Base-by-base conservation (phyloP, 305 asterid species). In the Solanum hybrid region DNA sequence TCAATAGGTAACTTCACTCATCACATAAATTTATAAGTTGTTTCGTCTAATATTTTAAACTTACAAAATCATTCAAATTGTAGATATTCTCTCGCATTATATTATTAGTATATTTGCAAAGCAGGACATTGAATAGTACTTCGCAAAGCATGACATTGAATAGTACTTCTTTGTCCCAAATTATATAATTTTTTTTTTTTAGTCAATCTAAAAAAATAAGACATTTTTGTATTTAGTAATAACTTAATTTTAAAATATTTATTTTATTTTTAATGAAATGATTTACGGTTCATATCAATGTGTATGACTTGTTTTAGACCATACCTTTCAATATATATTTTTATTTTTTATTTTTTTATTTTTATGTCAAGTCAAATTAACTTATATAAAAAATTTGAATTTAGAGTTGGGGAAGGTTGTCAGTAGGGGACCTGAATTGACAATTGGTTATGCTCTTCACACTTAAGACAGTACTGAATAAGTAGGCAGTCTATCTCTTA, bases 351-450 rank as follows among this genome's bases (percentile, higher is more conserved):
- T 51, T 6, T 6, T 4, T 51, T 5, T 15, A 13, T 6, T 51
- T 51, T 15, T 15, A 2, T 15, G 4, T 51, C 2, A 15, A 51
- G 10, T 51, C 66, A 51, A 15, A 15, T 15, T 6, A 51, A 51
- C 4, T 51, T 6, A 51, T 51, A 15, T 15, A 51, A 51, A 51
- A 51, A 38, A 38, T 79, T 37, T 24, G 34, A 38, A 14, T 37
- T 79, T 79, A n/a, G 66, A 38, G 66, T 38, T 79, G 86, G 86
- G 86, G 86, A 89, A 60, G 34, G 60, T 89, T 91, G 90, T 79
- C 91, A 91, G 90, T 78, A 78, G 91, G 91, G 92, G 91, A 90
- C 91, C 90, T 91, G 66, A 15, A 51, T 51, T 51, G n/a, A 51
- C 89, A 38, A 22, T 86, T 84, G 78, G 34, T 36, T 45, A 34